Conservation (phyloP, 2,329 filamentous ascomycete species). For the Diaporthe sp. region DNA sequence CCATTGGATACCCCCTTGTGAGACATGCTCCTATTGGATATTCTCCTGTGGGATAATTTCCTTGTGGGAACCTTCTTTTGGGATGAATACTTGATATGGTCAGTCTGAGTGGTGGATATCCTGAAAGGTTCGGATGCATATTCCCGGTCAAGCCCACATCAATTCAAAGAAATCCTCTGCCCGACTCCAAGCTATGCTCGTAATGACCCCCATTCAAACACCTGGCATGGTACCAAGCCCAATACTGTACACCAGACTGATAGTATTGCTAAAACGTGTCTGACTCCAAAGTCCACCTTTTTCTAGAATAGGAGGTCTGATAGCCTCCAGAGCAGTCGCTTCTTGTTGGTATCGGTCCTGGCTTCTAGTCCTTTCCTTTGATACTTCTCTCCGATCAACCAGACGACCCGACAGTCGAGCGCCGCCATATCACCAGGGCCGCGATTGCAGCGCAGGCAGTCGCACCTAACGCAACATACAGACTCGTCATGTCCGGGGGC, state of each 20-base stretch:
- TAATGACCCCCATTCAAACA: background rate
- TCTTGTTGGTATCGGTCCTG: background rate
- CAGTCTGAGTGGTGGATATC: background rate
- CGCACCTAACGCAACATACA: conserved; percentile 89
- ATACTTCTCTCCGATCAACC: background rate
- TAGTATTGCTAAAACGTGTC: background rate
- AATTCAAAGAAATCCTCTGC: conserved; percentile 6
- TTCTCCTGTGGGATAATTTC: no score
- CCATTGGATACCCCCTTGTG: no score
- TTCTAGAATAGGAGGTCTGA: background rate
- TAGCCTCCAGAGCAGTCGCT: background rate
- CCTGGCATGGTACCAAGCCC: background rate
- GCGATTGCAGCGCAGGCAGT: conserved; percentile 74
- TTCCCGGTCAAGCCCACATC: background rate
- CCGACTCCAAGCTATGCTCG: conserved; percentile 34
- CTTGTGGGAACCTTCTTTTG: no score
- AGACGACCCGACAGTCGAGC: conserved; percentile 57
- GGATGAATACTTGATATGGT: background rate
- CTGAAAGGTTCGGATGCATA: background rate
- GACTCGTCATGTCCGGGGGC: conserved; percentile 82
- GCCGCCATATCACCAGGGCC: conserved; percentile 75
- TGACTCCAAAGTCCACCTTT: background rate
- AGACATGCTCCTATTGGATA: no score
- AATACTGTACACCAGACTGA: background rate
- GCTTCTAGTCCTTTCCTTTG: no score